Conservation (phyloP, 495 filamentous ascomycete genomes). For the Talaromyces liani region DNA sequence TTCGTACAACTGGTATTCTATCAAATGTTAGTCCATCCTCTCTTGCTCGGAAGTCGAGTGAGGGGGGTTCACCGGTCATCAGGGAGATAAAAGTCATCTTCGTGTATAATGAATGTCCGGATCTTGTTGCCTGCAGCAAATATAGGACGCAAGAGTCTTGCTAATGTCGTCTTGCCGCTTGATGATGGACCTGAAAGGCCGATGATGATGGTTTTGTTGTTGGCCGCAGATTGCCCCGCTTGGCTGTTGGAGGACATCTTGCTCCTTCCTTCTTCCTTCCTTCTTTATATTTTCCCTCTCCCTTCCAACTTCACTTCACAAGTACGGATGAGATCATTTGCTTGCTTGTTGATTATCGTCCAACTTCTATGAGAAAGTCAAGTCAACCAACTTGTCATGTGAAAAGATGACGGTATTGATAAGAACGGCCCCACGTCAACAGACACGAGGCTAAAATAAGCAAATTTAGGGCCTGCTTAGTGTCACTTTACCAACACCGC, state of each 20-base stretch:
- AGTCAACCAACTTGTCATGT: neutral
- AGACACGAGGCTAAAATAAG: neutral
- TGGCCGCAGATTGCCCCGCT: neutral
- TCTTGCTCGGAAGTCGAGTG: neutral
- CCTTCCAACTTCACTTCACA: neutral
- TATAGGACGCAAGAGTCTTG: slow-evolving; percentile 63
- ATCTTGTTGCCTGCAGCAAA: slow-evolving; percentile 34
- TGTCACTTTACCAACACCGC: neutral
- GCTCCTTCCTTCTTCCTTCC: neutral
- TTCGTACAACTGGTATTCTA: slow-evolving; percentile 42
- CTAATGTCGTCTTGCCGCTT: slow-evolving; percentile 74
- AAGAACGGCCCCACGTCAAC: neutral
- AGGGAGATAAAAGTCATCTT: slow-evolving; percentile 86
- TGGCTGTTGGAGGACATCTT: neutral
- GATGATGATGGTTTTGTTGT: slow-evolving; percentile 45
- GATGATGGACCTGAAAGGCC: slow-evolving; percentile 71
- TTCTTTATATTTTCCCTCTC: neutral
- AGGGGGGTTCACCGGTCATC: slow-evolving; percentile 52
- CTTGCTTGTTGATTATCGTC: neutral
- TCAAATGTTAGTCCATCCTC: neutral
- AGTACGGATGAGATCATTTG: neutral
- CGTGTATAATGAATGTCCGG: slow-evolving; percentile 69
- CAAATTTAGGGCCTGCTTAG: neutral
- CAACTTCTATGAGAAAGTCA: neutral
- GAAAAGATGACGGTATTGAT: neutral